These are phyloP conservation scores for Reutealis trisperma DNA, from an alignment of 345 rosid species.

Conservation along the genomic window DNA sequence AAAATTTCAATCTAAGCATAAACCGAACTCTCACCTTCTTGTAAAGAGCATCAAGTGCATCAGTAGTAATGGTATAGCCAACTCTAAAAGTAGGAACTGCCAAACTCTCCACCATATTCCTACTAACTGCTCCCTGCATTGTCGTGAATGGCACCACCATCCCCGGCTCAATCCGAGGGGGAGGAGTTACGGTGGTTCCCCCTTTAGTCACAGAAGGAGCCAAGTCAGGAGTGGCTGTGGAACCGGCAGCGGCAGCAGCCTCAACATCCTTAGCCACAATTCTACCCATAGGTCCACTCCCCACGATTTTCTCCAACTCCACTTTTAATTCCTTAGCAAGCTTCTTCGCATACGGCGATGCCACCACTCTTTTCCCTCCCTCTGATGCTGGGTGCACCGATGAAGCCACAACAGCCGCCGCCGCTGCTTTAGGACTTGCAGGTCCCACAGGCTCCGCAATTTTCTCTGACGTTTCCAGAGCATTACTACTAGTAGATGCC, in stretches of 20 bases:
- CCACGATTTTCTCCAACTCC: slow-evolving; percentile 59
- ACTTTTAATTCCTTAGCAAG: slow-evolving; percentile 82
- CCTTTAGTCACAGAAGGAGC: slow-evolving; percentile 10
- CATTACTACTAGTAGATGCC: background rate
- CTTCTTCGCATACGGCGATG: slow-evolving; percentile 88
- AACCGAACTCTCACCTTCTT: slow-evolving; percentile 55
- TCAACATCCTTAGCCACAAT: slow-evolving; percentile 96
- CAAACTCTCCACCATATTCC: slow-evolving; percentile 88
- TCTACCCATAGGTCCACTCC: slow-evolving; percentile 91
- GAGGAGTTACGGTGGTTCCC: background rate
- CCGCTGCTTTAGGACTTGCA: slow-evolving; percentile 3
- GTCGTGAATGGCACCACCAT: slow-evolving; percentile 79
- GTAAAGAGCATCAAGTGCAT: slow-evolving; percentile 88
- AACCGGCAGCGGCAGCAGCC: slow-evolving; percentile 46
- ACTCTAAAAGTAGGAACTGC: slow-evolving; percentile 86
- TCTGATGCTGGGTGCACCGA: slow-evolving; percentile 77
- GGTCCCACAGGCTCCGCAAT: slow-evolving; percentile 1
- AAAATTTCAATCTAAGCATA: background rate
- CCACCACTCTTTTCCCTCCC: slow-evolving; percentile 85
- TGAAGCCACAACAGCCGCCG: slow-evolving; percentile 32
- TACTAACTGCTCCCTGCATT: slow-evolving; percentile 82
- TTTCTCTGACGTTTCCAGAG: slow-evolving; percentile 17
- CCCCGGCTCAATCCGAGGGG: slow-evolving; percentile 18
- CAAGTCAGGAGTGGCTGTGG: slow-evolving; percentile 18
- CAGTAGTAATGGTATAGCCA: slow-evolving; percentile 73